Percentiles rank a stretch among this genome's conserved stretches.
Evolutionary conservation across 208 protist species (phyloP).

Genomic region (Leishmania major): DNA sequence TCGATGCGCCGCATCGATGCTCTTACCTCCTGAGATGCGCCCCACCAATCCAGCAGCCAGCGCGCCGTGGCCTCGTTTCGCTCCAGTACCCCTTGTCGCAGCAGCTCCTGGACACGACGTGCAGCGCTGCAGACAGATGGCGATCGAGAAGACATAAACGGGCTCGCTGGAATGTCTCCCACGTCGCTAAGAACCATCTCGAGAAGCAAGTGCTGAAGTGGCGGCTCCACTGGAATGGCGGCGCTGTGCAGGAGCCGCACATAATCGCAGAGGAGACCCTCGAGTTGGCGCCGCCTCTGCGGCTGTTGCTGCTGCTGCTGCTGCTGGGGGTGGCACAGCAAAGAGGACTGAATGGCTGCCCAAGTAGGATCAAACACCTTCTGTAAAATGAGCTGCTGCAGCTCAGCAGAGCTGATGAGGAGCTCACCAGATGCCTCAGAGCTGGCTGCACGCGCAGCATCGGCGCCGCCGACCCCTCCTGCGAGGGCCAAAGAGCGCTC

Average conservation of each 20-base stretch:
- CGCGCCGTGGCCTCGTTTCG: conserved; percentile 13
- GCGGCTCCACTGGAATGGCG: not conserved
- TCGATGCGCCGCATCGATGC: not conserved
- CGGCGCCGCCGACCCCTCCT: not conserved
- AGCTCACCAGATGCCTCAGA: not conserved
- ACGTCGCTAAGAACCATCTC: conserved; percentile 21
- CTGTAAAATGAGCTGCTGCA: conserved; percentile 18
- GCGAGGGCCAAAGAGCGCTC: not conserved
- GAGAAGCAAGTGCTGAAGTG: conserved; percentile 19
- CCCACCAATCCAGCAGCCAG: conserved; percentile 26
- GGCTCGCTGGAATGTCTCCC: not conserved
- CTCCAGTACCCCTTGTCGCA: conserved; percentile 22
- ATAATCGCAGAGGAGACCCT: conserved; percentile 23
- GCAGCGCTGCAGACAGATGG: not conserved
- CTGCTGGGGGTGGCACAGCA: conserved; percentile 2
- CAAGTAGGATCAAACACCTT: conserved; percentile 19
- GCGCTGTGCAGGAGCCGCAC: conserved; percentile 23
- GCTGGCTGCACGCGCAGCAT: not conserved
- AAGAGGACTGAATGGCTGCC: not conserved
- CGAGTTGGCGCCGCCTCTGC: conserved; percentile 5
- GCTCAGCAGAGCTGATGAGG: not conserved
- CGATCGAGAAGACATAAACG: not conserved
- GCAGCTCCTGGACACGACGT: conserved; percentile 14
- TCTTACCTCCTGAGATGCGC: not conserved
- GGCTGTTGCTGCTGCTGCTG: not conserved